These are phyloP conservation scores for Staphylotrichum longicolle DNA, from an alignment of 495 filamentous ascomycete genomes.

Conservation along the genomic window DNA sequence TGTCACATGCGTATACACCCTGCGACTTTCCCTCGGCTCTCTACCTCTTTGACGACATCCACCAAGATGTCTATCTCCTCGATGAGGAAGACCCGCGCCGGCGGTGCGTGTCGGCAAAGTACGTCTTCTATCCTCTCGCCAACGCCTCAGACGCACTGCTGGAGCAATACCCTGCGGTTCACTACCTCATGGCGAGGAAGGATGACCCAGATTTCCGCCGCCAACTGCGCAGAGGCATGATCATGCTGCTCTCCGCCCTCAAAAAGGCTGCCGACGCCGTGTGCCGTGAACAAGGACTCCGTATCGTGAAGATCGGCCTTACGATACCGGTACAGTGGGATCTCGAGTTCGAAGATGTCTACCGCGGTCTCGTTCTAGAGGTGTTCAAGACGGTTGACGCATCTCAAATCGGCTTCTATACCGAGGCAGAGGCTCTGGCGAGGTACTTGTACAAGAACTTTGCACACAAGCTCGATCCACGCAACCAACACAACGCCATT, in stretches of 20 bases:
- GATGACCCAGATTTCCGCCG: too few relatives aligned
- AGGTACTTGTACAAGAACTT: slow-evolving; percentile 1
- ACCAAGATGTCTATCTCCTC: too few relatives aligned
- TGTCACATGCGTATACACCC: too few relatives aligned
- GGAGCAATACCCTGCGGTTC: slow-evolving; percentile 1
- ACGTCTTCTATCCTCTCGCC: not conserved
- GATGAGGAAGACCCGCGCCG: not conserved
- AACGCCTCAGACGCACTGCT: not conserved
- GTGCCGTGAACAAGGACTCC: not conserved
- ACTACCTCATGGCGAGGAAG: not conserved
- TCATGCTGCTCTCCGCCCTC: too few relatives aligned
- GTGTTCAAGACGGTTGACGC: not conserved
- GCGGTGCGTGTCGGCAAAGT: slow-evolving; percentile 1
- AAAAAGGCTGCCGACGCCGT: not conserved
- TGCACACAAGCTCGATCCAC: not conserved
- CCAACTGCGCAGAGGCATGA: too few relatives aligned
- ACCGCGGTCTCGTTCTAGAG: not conserved
- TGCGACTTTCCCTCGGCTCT: too few relatives aligned
- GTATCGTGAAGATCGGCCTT: slow-evolving; percentile 4
- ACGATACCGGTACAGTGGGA: slow-evolving; percentile 2
- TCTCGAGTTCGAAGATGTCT: not conserved
- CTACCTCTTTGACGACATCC: too few relatives aligned
- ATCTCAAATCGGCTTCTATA: not conserved
- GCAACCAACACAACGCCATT: not conserved
- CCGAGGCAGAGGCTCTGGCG: slow-evolving; percentile 1